phyloP scores from a whole-genome alignment of 495 filamentous ascomycete genomes.

The Aspergillus nanangensis region DNA sequence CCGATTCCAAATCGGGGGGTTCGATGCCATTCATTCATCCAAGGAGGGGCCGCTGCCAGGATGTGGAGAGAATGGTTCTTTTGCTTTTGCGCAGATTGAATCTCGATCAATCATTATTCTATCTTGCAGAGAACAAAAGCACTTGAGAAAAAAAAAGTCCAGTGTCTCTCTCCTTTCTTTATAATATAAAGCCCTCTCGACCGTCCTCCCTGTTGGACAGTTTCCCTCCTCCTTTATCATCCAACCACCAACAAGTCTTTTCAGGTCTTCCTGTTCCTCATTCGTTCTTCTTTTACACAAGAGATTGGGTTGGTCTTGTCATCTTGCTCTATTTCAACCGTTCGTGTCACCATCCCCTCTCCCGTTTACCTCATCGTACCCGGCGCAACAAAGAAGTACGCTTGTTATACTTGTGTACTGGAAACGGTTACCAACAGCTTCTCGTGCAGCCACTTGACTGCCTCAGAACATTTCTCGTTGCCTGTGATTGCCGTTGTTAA shows the following conservation, averaged over 20 bases:
- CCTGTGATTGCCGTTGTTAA: too few relatives aligned
- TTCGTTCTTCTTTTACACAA: background rate
- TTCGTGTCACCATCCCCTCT: slow-evolving; percentile 16
- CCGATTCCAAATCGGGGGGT: slow-evolving; percentile 11
- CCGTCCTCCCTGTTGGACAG: slow-evolving; percentile 8
- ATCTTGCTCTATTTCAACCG: slow-evolving; percentile 1
- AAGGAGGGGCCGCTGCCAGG: too few relatives aligned
- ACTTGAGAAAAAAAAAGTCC: slow-evolving; percentile 9
- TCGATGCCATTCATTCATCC: too few relatives aligned
- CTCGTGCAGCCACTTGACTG: too few relatives aligned
- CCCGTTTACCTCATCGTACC: slow-evolving; percentile 4
- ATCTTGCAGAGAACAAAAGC: too few relatives aligned
- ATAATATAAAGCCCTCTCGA: slow-evolving; percentile 17
- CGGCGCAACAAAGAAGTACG: background rate
- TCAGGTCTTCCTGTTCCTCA: slow-evolving; percentile 3
- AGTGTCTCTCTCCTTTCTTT: slow-evolving; percentile 5
- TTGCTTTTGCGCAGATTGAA: slow-evolving; percentile 12
- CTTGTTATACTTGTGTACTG: too few relatives aligned
- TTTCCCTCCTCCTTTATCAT: slow-evolving; percentile 2
- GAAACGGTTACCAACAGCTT: too few relatives aligned
- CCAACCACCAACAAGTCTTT: slow-evolving; percentile 8
- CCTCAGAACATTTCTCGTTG: too few relatives aligned
- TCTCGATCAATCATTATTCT: slow-evolving; percentile 13
- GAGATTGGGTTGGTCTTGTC: too few relatives aligned
- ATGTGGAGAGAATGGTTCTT: slow-evolving; percentile 6